Evolutionary conservation across 345 rosid genomes (phyloP), one percentile per base, ranked within the genome.

Genomic region (Arabidopsis arenosa): DNA sequence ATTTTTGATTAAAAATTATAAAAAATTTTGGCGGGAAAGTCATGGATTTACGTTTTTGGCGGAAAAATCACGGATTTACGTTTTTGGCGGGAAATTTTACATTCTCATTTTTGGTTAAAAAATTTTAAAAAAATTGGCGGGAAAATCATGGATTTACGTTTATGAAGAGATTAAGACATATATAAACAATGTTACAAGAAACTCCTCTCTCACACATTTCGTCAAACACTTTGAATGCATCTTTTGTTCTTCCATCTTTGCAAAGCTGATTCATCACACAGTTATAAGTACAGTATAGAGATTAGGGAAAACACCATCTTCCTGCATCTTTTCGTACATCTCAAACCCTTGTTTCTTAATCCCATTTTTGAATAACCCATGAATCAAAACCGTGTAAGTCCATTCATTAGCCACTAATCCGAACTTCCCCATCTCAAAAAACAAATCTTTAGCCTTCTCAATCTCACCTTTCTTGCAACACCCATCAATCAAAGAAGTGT

Each of bases 131-230:
- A 18, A 18, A 18, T 18, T 18, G 21, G 21, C 21, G 21, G 21
- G 21, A 18, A 18, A 18, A 18, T 18, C 21, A 18, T 18, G 21
- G 21, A 18, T 18, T 0, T 18, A 18, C 21, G 21, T 18, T 18
- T 18, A 18, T 18, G 21, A 18, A 18, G 21, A 18, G 21, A 18
- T 18, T 18, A 18, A 18, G 21, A 18, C 21, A 18, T 18, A 18
- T 18, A 18, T 18, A 18, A 17, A 89, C 92, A 68, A 79, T 83
- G 66, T 88, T 84, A 75, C 84, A 76, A 0, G 76, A 79, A 12
- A 91, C 79, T 2, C 87, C 93, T 82, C 84, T 81, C 23, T 81
- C 83, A 58, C 83, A 86, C 93, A 93, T 93, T 85, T 93, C 93
- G 57, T 85, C 91, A 18, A 89, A 86, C 90, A 89, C n/a, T 58